phyloP scores from a whole-genome alignment of 1,139 yeast genomes.

The Zygoascus hellenicus region DNA sequence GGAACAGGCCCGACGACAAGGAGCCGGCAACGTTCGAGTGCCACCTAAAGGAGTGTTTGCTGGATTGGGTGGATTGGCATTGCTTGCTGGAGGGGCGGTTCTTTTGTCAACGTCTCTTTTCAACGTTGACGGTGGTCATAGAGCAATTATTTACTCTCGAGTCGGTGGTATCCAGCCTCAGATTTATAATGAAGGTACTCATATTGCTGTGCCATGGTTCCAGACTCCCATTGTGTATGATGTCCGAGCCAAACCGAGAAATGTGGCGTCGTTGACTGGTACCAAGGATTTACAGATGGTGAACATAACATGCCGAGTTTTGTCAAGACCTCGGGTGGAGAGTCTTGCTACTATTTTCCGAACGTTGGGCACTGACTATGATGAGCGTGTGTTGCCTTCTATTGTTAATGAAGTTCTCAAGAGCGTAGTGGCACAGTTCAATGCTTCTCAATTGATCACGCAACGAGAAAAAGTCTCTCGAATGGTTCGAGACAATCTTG shows the following conservation, averaged over 20 bases:
- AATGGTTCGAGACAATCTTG: constrained; percentile 82
- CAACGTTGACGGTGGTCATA: constrained; percentile 98
- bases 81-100: constrained; percentile 67
- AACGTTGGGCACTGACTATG: constrained; percentile 90
- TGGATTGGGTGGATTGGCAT: constrained; percentile 71
- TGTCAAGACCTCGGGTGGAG: constrained; percentile 77
- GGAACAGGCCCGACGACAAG: constrained; percentile 53
- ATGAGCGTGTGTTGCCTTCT: constrained; percentile 93
- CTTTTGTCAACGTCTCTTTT: constrained; percentile 71
- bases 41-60: constrained; percentile 44
- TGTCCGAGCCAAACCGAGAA: constrained; percentile 95
- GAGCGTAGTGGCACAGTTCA: constrained; percentile 96
- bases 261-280: constrained; percentile 95
- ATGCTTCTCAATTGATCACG: constrained; percentile 94
- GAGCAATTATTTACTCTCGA: constrained; percentile 92
- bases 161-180: constrained; percentile 78
- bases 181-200: constrained; percentile 93
- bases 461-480: constrained; percentile 95
- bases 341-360: constrained; percentile 82
- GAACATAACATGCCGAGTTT: constrained; percentile 93
- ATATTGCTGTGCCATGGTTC: constrained; percentile 87
- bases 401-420: constrained; percentile 95
- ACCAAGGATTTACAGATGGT: constrained; percentile 99
- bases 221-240: constrained; percentile 91
- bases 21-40: constrained; percentile 32